phyloP scores from a whole-genome alignment of 352 stramenopile genomes.

The Globisporangium cystogenes region DNA sequence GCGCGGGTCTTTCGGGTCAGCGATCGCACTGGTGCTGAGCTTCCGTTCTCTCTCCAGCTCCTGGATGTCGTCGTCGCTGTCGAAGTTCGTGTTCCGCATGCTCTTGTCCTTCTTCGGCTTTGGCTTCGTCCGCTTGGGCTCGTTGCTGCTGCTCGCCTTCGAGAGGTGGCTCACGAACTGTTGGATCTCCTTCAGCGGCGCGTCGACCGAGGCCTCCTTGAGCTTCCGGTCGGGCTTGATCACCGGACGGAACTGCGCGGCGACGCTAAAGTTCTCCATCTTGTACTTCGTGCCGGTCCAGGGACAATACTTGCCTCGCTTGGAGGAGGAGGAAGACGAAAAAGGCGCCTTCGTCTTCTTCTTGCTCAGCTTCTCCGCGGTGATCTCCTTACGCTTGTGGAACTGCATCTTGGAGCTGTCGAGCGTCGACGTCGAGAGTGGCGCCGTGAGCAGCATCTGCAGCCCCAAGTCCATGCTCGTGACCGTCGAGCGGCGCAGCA shows the following conservation, averaged over 20 bases:
- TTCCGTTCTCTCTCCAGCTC: slow-evolving; percentile 7
- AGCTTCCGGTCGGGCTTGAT: slow-evolving; percentile 47
- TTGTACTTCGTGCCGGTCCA: slow-evolving; percentile 71
- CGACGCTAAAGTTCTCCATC: slow-evolving; percentile 64
- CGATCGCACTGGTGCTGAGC: slow-evolving; percentile 1
- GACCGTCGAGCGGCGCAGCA: slow-evolving; percentile 43
- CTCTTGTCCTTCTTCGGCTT: slow-evolving; percentile 28
- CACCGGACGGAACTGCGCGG: slow-evolving; percentile 46
- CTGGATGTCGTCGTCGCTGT: slow-evolving; percentile 18
- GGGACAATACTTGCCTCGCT: slow-evolving; percentile 26
- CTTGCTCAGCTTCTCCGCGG: slow-evolving; percentile 18
- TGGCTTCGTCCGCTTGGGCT: not conserved
- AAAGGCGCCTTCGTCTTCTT: no score
- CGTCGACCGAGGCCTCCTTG: slow-evolving; percentile 22
- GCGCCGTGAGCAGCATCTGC: slow-evolving; percentile 64
- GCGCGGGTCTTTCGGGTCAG: not conserved
- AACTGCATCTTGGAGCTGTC: slow-evolving; percentile 52
- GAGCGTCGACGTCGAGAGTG: slow-evolving; percentile 57
- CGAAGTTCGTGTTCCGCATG: slow-evolving; percentile 31
- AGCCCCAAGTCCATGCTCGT: slow-evolving; percentile 69
- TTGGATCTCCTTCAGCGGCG: slow-evolving; percentile 43
- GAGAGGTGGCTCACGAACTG: slow-evolving; percentile 53
- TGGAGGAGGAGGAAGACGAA: not conserved
- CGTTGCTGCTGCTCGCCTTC: not conserved
- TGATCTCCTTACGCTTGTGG: slow-evolving; percentile 49